Evolutionary conservation across 176 grass and related monocot genomes (phyloP).

Genomic region (Hsuehochloa calcarea): DNA sequence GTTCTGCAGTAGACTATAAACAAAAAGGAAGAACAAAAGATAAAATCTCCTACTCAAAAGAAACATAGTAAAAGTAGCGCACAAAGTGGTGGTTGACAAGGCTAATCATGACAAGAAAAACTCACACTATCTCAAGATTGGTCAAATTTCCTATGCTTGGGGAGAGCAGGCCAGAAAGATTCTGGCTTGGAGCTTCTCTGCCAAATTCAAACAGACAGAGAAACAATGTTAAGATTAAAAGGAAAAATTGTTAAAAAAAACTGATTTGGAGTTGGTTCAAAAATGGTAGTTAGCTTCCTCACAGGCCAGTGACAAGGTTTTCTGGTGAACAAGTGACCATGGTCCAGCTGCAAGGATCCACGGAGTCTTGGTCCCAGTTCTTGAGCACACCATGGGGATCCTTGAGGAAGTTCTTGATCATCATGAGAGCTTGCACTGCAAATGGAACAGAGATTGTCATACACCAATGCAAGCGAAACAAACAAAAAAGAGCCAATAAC

Average conservation of each 20-base stretch:
- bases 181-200: conserved; percentile 74
- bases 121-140: conserved; percentile 83
- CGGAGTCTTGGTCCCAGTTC: conserved; percentile 91
- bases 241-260: background rate
- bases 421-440: conserved; percentile 88
- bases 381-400: conserved; percentile 74
- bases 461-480: background rate
- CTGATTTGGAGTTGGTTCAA: background rate
- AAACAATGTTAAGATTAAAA: conserved; percentile 1
- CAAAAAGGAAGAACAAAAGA: conserved; percentile 14
- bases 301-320: conserved; percentile 68
- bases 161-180: conserved; percentile 77
- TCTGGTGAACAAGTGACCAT: conserved; percentile 80
- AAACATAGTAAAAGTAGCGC: background rate
- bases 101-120: conserved; percentile 28
- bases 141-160: conserved; percentile 78
- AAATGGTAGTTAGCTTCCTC: conserved; percentile 26
- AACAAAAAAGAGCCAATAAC: background rate
- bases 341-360: conserved; percentile 95
- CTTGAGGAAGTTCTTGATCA: conserved; percentile 68
- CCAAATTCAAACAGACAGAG: conserved; percentile 5
- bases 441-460: conserved; percentile 1
- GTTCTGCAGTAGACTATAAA: conserved; percentile 68
- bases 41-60: conserved; percentile 11
- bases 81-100: background rate